Evolutionary conservation across 2,329 filamentous ascomycete species (phyloP).

Genomic region (Hymenoscyphus infarciens): DNA sequence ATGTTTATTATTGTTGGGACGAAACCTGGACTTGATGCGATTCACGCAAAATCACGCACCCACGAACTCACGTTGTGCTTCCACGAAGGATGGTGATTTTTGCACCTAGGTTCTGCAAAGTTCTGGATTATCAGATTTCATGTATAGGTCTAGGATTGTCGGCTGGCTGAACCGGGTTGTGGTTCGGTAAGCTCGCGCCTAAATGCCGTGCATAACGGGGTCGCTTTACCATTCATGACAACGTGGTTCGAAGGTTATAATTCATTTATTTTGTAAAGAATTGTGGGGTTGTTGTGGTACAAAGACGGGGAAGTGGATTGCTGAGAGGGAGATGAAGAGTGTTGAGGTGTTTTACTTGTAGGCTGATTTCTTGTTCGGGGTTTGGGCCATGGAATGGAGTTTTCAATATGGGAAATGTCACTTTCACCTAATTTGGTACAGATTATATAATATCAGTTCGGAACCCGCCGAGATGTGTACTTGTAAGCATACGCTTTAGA

Average conservation of each 20-base stretch:
- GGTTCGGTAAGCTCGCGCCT: constrained; percentile 10
- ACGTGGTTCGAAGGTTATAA: constrained; percentile 5
- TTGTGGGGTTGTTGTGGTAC: not conserved
- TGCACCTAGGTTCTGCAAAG: not conserved
- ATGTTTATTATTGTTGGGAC: not conserved
- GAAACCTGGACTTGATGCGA: not conserved
- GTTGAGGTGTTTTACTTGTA: not conserved
- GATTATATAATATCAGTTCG: too few relatives aligned
- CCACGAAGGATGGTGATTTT: not conserved
- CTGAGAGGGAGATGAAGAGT: not conserved
- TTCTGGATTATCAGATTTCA: not conserved
- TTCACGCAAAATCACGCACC: not conserved
- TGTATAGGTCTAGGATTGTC: constrained; percentile 3
- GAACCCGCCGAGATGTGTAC: too few relatives aligned
- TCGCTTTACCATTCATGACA: not conserved
- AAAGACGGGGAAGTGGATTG: not conserved
- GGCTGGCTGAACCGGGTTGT: constrained; percentile 12
- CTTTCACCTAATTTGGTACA: too few relatives aligned
- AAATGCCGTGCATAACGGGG: constrained; percentile 6
- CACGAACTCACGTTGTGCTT: constrained; percentile 5
- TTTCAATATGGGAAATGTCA: too few relatives aligned
- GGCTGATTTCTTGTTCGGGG: too few relatives aligned
- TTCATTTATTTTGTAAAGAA: constrained; percentile 1
- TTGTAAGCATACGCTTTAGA: not conserved
- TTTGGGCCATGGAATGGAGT: too few relatives aligned